phyloP scores from a whole-genome alignment of 257 asterid species.

The Salvia miltiorrhiza region DNA sequence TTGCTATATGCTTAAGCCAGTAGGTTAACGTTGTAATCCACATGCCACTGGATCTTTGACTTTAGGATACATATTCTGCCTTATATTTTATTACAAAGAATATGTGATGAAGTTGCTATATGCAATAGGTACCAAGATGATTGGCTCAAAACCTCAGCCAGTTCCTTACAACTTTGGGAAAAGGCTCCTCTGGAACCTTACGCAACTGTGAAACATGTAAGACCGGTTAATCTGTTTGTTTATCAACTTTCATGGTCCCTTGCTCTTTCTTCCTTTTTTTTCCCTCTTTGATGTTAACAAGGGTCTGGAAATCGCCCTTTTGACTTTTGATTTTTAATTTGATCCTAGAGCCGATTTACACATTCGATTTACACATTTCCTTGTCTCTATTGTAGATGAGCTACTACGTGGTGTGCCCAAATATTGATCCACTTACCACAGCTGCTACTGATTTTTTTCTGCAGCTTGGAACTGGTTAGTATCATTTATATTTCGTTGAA shows the following conservation, averaged over 20 bases:
- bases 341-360: conserved; percentile 10
- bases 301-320: conserved; percentile 18
- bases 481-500: conserved; percentile 11
- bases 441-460: conserved; percentile 96
- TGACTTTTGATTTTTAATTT: conserved; percentile 8
- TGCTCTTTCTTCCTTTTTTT: not conserved
- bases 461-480: conserved; percentile 98
- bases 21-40: not conserved
- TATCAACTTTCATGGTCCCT: conserved; percentile 3
- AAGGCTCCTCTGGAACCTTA: conserved; percentile 99
- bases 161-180: conserved; percentile 88
- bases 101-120: conserved; percentile 24
- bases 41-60: conserved; percentile 11
- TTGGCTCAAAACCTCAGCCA: conserved; percentile 94
- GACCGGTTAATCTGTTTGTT: conserved; percentile 17
- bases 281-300: conserved; percentile 6
- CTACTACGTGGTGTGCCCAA: conserved; percentile 95
- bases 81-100: conserved; percentile 6
- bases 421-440: conserved; percentile 82
- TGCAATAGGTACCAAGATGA: conserved; percentile 91
- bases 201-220: conserved; percentile 87
- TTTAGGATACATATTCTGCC: not conserved
- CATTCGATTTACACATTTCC: conserved; percentile 15
- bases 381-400: conserved; percentile 59
- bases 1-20: conserved; percentile 8